A percentile compares a stretch with the other conserved stretches of the same genome.
phyloP scores from a whole-genome alignment of 163 green algal species.

The Volvox carteri region DNA sequence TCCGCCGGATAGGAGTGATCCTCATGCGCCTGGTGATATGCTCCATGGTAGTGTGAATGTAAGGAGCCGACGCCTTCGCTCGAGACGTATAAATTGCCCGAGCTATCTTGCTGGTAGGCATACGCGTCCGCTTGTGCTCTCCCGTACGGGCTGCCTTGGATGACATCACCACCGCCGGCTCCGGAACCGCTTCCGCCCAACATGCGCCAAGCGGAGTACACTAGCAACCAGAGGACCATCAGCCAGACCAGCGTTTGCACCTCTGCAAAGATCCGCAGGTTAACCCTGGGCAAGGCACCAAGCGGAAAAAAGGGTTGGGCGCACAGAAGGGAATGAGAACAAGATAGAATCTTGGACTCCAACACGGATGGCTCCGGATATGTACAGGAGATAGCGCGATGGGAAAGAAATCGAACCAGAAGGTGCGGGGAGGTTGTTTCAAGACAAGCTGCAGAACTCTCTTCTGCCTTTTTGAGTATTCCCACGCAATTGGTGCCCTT shows the following conservation, averaged over 20 bases:
- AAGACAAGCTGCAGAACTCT: too few species aligned
- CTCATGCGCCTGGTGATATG: not conserved
- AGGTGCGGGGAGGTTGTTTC: too few species aligned
- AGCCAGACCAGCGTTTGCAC: conserved; percentile 79
- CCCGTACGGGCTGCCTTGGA: not conserved
- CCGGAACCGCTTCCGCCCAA: not conserved
- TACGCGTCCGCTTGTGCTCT: not conserved
- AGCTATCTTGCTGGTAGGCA: not conserved
- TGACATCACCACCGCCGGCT: not conserved
- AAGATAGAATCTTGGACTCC: not conserved
- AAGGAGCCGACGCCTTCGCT: not conserved
- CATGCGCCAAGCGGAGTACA: conserved; percentile 5
- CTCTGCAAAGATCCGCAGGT: conserved; percentile 83
- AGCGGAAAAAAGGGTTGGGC: not conserved
- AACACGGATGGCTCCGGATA: too few species aligned
- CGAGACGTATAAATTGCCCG: not conserved
- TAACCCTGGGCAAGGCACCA: conserved; percentile 71
- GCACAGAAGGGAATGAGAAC: not conserved
- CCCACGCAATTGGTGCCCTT: too few species aligned
- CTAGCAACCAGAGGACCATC: conserved; percentile 48
- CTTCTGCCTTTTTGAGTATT: too few species aligned
- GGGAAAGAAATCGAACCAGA: too few species aligned
- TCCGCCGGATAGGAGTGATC: not conserved
- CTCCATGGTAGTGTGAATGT: not conserved
- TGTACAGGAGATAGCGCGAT: too few species aligned